Percentiles rank a stretch among this genome's conserved stretches.
Evolutionary conservation across 2,329 filamentous ascomycete species (phyloP).

Genomic region (Phyllosticta paracitricarpa): DNA sequence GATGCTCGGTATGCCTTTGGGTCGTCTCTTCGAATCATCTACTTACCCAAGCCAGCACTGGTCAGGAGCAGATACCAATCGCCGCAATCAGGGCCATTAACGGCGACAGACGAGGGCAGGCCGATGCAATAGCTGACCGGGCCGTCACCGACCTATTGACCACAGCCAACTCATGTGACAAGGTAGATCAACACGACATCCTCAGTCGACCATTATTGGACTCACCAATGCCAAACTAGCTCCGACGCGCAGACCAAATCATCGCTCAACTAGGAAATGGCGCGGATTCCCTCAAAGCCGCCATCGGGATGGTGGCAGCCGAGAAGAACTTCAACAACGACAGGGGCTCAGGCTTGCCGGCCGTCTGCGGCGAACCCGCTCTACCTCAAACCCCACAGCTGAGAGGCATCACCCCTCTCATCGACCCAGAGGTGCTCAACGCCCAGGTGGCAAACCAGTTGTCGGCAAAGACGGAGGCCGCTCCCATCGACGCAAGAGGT

Average conservation of each 20-base stretch:
- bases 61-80: slow-evolving; percentile 53
- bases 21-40: background rate
- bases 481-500: slow-evolving; percentile 44
- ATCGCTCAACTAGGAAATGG: slow-evolving; percentile 51
- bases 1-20: slow-evolving; percentile 19
- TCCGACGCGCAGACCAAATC: slow-evolving; percentile 55
- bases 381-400: slow-evolving; percentile 53
- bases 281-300: slow-evolving; percentile 50
- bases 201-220: background rate
- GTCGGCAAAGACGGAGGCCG: slow-evolving; percentile 41
- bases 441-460: slow-evolving; percentile 51
- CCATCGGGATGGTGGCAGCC: slow-evolving; percentile 52
- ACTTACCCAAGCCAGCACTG: slow-evolving; percentile 36
- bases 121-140: slow-evolving; percentile 52
- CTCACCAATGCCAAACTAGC: slow-evolving; percentile 30
- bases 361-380: slow-evolving; percentile 53
- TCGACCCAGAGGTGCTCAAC: slow-evolving; percentile 54
- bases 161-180: slow-evolving; percentile 56
- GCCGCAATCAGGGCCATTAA: slow-evolving; percentile 44
- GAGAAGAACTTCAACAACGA: slow-evolving; percentile 69
- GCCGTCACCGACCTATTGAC: slow-evolving; percentile 54
- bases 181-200: slow-evolving; percentile 30
- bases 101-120: slow-evolving; percentile 48
- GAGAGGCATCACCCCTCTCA: slow-evolving; percentile 55
- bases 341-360: slow-evolving; percentile 43